phyloP scores from a whole-genome alignment of 2,329 filamentous ascomycete species.

The Ascosphaera apis region DNA sequence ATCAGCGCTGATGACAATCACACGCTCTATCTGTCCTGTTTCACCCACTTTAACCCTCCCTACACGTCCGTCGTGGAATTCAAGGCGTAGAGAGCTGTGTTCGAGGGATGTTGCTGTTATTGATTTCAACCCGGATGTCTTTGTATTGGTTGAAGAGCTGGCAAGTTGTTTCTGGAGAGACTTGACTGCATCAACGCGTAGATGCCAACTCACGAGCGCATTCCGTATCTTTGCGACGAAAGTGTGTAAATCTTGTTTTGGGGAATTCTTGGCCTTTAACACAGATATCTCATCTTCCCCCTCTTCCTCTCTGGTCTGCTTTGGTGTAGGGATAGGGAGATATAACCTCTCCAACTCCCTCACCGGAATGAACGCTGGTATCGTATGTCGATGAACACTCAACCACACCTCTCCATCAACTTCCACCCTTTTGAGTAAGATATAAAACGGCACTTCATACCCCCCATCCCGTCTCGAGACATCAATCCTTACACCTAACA shows the following conservation, averaged over 20 bases:
- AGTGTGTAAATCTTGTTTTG: slow-evolving; percentile 15
- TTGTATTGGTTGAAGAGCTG: slow-evolving; percentile 5
- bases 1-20: slow-evolving; percentile 21
- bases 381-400: slow-evolving; percentile 20
- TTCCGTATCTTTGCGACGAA: slow-evolving; percentile 18
- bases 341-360: slow-evolving; percentile 16
- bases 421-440: slow-evolving; percentile 13
- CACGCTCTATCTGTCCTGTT: slow-evolving; percentile 18
- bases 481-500: slow-evolving; percentile 22
- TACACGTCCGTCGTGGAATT: slow-evolving; percentile 22
- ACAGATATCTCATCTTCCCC: slow-evolving; percentile 5
- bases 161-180: slow-evolving; percentile 14
- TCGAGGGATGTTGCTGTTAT: slow-evolving; percentile 16
- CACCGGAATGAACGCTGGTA: slow-evolving; percentile 22
- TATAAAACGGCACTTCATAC: slow-evolving; percentile 21
- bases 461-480: slow-evolving; percentile 16
- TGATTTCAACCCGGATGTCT: slow-evolving; percentile 14
- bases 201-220: slow-evolving; percentile 20
- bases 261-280: slow-evolving; percentile 7
- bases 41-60: slow-evolving; percentile 21
- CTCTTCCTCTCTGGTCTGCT: too few species aligned
- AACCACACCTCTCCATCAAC: slow-evolving; percentile 9
- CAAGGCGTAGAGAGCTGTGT: slow-evolving; percentile 18
- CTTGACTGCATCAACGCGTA: slow-evolving; percentile 16
- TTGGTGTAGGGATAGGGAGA: slow-evolving; percentile 11